These are phyloP conservation scores for Ceratocystiopsis minuta DNA, from an alignment of 2,329 filamentous ascomycete genomes.

Conservation along the genomic window DNA sequence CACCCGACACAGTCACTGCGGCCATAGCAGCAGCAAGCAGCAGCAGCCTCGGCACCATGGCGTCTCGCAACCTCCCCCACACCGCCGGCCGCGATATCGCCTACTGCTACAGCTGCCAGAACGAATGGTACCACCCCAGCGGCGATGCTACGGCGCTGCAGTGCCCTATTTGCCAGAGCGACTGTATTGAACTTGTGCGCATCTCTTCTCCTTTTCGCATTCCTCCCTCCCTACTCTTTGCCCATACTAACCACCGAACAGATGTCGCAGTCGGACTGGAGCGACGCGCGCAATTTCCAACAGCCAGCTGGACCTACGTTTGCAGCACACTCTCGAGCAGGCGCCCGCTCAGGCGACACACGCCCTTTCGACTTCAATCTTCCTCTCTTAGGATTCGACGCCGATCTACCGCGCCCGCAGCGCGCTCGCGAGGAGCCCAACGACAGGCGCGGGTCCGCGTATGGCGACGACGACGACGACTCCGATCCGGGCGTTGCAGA, in stretches of 20 bases:
- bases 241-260: too few species aligned
- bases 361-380: too few species aligned
- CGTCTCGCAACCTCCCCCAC: conserved; percentile 28
- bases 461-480: conserved; percentile 15
- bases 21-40: conserved; percentile 10
- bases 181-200: conserved; percentile 75
- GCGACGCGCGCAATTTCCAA: too few species aligned
- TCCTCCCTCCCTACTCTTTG: too few species aligned
- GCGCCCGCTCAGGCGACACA: too few species aligned
- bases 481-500: conserved; percentile 42
- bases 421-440: too few species aligned
- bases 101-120: conserved; percentile 64
- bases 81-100: conserved; percentile 48
- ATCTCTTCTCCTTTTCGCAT: neutral
- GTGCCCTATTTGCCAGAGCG: conserved; percentile 39
- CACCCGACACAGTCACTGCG: neutral
- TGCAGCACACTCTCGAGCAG: too few species aligned
- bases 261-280: too few species aligned
- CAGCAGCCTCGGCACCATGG: conserved; percentile 9
- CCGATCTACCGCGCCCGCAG: conserved; percentile 2
- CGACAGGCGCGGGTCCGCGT: too few species aligned
- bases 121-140: conserved; percentile 53
- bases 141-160: too few species aligned
- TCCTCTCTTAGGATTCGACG: neutral
- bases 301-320: too few species aligned